A percentile compares a stretch with the other conserved stretches of the same genome.
These are phyloP conservation scores for Vanrija pseudolonga DNA, from an alignment of 1,284 basidiomycete species.

Conservation along the genomic window DNA sequence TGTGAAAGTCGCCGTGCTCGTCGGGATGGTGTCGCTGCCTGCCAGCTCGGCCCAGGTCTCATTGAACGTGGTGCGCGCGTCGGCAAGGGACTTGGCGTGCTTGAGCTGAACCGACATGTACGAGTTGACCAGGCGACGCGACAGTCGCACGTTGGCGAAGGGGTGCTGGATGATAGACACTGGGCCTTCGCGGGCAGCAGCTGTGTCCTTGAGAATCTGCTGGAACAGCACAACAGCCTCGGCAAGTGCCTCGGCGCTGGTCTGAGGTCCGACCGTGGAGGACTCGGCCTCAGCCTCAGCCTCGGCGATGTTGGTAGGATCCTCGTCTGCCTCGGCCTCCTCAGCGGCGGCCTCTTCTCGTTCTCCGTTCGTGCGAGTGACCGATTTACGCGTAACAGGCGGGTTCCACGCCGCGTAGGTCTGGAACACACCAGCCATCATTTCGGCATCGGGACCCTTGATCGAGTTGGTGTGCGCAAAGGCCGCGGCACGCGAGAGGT, in stretches of 20 bases:
- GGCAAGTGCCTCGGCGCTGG: conserved; percentile 63
- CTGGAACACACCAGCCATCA: conserved; percentile 81
- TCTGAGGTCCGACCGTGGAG: conserved; percentile 54
- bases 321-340: conserved; percentile 5
- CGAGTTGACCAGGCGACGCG: conserved; percentile 68
- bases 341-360: neutral
- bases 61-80: conserved; percentile 42
- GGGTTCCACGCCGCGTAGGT: conserved; percentile 78
- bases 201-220: conserved; percentile 60
- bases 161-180: conserved; percentile 37
- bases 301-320: neutral
- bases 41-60: conserved; percentile 25
- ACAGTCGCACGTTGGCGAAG: conserved; percentile 62
- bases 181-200: conserved; percentile 3
- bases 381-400: conserved; percentile 10
- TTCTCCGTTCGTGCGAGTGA: neutral
- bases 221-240: conserved; percentile 71
- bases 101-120: conserved; percentile 69
- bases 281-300: neutral
- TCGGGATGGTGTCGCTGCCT: conserved; percentile 3
- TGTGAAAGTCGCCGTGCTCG: conserved; percentile 36
- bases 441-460: conserved; percentile 61
- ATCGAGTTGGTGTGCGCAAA: neutral
- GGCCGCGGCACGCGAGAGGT: conserved; percentile 48
- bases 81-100: conserved; percentile 54